These are phyloP conservation scores for Cladosporium cucumerinum DNA, from an alignment of 2,329 filamentous ascomycete species.

Conservation along the genomic window DNA sequence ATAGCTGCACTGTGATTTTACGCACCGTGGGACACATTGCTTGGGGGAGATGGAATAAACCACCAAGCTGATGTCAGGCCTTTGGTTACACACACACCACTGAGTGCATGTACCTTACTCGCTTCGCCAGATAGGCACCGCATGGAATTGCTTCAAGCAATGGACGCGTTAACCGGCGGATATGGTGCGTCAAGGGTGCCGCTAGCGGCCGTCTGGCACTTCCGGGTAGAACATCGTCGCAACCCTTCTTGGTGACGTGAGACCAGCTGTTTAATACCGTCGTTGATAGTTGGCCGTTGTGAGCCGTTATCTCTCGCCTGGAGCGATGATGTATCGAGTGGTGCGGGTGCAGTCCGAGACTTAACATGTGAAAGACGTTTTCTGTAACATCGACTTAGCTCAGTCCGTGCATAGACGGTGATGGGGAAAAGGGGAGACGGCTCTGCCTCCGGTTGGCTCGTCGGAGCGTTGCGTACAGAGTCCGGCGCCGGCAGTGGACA, in stretches of 20 bases:
- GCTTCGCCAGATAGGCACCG: not conserved
- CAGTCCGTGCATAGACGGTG: not conserved
- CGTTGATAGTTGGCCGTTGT: not conserved
- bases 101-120: too few species aligned
- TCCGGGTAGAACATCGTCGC: slow-evolving; percentile 1
- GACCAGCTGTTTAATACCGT: not conserved
- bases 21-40: not conserved
- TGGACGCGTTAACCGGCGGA: too few species aligned
- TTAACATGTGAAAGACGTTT: not conserved
- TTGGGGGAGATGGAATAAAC: too few species aligned
- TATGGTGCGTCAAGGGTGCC: not conserved
- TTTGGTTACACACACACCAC: not conserved
- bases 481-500: not conserved
- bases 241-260: not conserved
- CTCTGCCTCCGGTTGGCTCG: not conserved
- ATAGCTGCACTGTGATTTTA: not conserved
- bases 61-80: not conserved
- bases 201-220: not conserved
- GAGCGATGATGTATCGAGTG: not conserved
- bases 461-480: not conserved
- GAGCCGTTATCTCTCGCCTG: not conserved
- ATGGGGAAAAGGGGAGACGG: not conserved
- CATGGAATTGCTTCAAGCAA: not conserved
- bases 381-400: not conserved
- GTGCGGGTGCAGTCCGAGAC: not conserved